phyloP scores from a whole-genome alignment of 768 basidiomycete species.

The Tylopilus intermedius region DNA sequence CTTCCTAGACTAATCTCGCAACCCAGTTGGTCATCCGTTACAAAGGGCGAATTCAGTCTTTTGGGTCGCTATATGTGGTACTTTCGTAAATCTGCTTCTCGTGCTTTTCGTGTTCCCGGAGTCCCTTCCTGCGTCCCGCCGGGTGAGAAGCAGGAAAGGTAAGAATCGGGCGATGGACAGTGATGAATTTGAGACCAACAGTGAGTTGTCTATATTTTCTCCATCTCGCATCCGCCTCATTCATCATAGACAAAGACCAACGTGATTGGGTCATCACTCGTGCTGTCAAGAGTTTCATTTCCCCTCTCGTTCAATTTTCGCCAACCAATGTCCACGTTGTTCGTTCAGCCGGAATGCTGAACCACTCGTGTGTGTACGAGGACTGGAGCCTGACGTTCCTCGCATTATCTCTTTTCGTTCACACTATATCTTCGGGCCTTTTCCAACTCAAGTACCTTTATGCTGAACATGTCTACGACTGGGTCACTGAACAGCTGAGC shows the following conservation, averaged over 20 bases:
- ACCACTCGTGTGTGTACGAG: conserved; percentile 48
- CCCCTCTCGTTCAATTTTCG: conserved; percentile 65
- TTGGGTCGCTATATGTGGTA: conserved; percentile 44
- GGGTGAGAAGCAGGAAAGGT: conserved; percentile 25
- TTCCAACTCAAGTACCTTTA: conserved; percentile 77
- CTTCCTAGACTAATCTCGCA: conserved; percentile 6
- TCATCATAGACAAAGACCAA: neutral
- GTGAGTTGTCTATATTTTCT: conserved; percentile 8
- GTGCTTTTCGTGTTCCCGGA: conserved; percentile 58
- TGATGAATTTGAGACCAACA: neutral
- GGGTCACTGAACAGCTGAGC: conserved; percentile 66
- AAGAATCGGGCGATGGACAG: conserved; percentile 25
- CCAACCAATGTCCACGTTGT: conserved; percentile 47
- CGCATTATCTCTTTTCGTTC: conserved; percentile 57
- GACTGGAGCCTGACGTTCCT: conserved; percentile 76
- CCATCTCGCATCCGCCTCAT: conserved; percentile 1
- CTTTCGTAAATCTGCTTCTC: conserved; percentile 51
- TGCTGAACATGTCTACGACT: conserved; percentile 64
- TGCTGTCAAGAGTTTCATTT: conserved; percentile 44
- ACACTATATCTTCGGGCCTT: conserved; percentile 64
- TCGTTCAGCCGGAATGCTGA: conserved; percentile 51
- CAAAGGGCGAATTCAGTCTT: conserved; percentile 48
- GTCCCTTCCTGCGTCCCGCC: conserved; percentile 37
- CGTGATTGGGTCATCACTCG: conserved; percentile 11
- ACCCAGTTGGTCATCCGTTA: conserved; percentile 27